Base-by-base conservation (phyloP, 202 grass and related monocot species). In the Miscanthus sacchariflorus region DNA sequence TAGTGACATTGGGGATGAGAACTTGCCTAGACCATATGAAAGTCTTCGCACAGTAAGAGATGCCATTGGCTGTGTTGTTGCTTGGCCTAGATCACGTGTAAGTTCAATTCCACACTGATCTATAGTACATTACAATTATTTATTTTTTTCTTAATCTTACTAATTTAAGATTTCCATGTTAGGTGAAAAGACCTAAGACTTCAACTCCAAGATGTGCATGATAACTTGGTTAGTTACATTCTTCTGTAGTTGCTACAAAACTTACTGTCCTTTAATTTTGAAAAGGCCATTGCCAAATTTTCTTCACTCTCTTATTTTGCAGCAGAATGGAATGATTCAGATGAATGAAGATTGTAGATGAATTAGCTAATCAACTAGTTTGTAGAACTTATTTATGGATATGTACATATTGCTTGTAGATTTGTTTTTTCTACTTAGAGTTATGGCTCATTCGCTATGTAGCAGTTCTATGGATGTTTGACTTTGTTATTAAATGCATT, bases 21-120 rank as follows among this genome's bases (percentile, higher is more conserved):
- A 15, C 0, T 10, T 82, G 14, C 67, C 46, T 72, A 72, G 30
- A 58, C 40, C 59, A 80, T 33, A 9, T 9, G 24, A 76, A 18
- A 9, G 17, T 18, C 27, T 76, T 5, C 14, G 0, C 7, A 50
- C 6, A 19, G 1, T 76, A 80, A 12, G 6, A 7, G 78, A 80
- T 67, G 59, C 78, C 9, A 46, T 67, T 7, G 78, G 63, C 3
- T 33, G 3, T 68, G 25, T 81, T 81, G 28, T 68, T 49, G 78
- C 42, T 68, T 81, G 63, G 42, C 42, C 78, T 4, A 1, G 2
- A 0, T 28, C 42, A 68, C 1, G 6, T 33, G 61, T 68, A 81
- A 81, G 61, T 21, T 42, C 11, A 3, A 42, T 27, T 43, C 23
- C 23, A 27, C 6, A 15, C 0, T 7, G 12, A 27, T 7, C 18